Evolutionary conservation across 2,329 filamentous ascomycete species (phyloP), one percentile per base, ranked within the genome.

Genomic region (Sporothrix humicola): DNA sequence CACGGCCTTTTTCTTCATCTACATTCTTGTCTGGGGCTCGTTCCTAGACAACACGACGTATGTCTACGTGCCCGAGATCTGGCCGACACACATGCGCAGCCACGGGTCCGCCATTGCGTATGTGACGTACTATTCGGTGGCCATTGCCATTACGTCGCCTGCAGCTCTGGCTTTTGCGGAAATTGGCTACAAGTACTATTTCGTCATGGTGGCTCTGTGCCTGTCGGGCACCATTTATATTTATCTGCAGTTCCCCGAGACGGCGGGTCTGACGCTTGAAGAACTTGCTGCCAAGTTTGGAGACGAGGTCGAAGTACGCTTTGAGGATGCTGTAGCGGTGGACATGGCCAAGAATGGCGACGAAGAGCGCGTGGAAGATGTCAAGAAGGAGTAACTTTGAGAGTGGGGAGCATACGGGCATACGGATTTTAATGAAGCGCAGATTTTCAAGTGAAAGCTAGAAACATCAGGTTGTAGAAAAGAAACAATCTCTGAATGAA

Each of bases 71-170:
- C 69, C 69, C 37, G 69, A 71, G 54, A 71, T 71, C 13, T 71
- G 69, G 69, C 69, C 69, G 3, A 61, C 69, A 7, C 69, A 71
- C 15, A 4, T 71, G 54, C 54, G 69, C 54, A 50, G 37, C 42
- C 54, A 71, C n/a, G 69, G 69, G 15, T 58, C 37, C 42, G 37
- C 69, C 44, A 61, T 71, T n/a, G 69, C 69, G 20, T 58, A 83
- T 23, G 77, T 81, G 63, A 61, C 77, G 7, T 68, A 68, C 63
- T 68, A 52, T 42, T 50, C 63, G 44, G 63, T 68, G 1, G 44
- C 63, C 3, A 68, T 68, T 23, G 63, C 63, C 2, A 68, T 52
- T 42, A 52, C 46, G n/a, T 68, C 63, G n/a, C 63, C 46, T 9
- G 63, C 63, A 6, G 23, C 63, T 6, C 7, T 50, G n/a, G 63